These are phyloP conservation scores for Venturia nashicola DNA, from an alignment of 2,329 filamentous ascomycete genomes.

Conservation along the genomic window DNA sequence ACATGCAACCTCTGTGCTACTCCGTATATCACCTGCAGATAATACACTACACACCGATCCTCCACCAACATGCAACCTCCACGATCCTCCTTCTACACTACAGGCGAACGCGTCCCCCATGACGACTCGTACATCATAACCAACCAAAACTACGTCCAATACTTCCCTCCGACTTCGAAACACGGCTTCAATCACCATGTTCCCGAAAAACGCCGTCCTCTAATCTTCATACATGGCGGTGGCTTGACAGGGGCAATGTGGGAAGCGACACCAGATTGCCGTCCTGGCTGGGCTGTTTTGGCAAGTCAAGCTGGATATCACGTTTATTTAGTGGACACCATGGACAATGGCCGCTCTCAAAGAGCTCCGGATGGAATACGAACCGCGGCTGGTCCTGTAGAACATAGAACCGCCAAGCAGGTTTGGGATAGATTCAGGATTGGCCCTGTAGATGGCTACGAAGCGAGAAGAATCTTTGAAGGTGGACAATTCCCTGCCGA, in stretches of 20 bases:
- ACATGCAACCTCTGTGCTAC: no score
- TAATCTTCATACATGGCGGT: slow-evolving; percentile 11
- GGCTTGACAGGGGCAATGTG: slow-evolving; percentile 10
- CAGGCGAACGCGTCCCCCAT: slow-evolving; percentile 6
- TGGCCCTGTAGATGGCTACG: slow-evolving; percentile 5
- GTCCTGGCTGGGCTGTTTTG: slow-evolving; percentile 9
- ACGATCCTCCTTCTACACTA: slow-evolving; percentile 9
- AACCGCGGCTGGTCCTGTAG: neutral
- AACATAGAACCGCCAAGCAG: slow-evolving; percentile 9
- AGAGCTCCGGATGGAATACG: slow-evolving; percentile 4
- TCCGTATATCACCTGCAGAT: no score
- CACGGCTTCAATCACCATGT: neutral
- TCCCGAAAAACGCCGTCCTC: neutral
- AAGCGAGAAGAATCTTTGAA: neutral
- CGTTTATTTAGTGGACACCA: slow-evolving; percentile 8
- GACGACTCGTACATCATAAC: slow-evolving; percentile 10
- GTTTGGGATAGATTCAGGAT: slow-evolving; percentile 9
- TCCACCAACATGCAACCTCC: neutral
- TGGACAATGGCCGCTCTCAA: slow-evolving; percentile 6
- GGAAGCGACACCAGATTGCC: slow-evolving; percentile 10
- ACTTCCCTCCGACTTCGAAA: neutral
- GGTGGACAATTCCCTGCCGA: slow-evolving; percentile 8
- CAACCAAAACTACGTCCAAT: slow-evolving; percentile 11
- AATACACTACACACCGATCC: no score
- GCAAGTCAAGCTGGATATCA: neutral